Conservation (phyloP, 2,329 filamentous ascomycete species). For the Mollisiaceae sp. region DNA sequence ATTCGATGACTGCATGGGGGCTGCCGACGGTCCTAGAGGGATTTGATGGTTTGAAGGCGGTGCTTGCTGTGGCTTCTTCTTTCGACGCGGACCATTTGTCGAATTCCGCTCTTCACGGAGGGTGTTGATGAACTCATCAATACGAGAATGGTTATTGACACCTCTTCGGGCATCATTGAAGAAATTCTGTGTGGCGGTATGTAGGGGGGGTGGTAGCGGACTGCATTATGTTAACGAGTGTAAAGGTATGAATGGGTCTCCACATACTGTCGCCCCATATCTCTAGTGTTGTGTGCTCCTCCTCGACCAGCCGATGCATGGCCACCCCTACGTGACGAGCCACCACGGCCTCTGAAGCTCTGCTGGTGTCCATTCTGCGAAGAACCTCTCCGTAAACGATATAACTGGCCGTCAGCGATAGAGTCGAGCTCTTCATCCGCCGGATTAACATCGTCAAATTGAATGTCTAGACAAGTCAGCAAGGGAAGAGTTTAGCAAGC, state of each 20-base stretch:
- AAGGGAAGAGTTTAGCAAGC: background rate
- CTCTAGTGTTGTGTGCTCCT: background rate
- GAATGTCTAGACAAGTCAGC: slow-evolving; percentile 26
- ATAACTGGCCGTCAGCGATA: slow-evolving; percentile 39
- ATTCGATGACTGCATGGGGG: background rate
- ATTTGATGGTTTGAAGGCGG: background rate
- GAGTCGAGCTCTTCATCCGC: slow-evolving; percentile 31
- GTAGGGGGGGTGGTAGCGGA: background rate
- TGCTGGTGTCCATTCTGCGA: background rate
- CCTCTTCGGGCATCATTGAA: slow-evolving; percentile 4
- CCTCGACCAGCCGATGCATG: slow-evolving; percentile 4
- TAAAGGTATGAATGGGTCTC: background rate
- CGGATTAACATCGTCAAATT: slow-evolving; percentile 35
- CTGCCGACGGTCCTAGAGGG: background rate
- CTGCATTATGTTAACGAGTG: background rate
- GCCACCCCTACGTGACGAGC: background rate
- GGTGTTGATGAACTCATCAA: background rate
- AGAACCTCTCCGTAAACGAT: slow-evolving; percentile 33
- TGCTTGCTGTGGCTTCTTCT: background rate
- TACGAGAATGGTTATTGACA: background rate
- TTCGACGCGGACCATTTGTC: background rate
- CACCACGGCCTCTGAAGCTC: slow-evolving; percentile 16
- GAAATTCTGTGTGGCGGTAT: background rate
- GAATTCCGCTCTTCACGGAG: background rate
- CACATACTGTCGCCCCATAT: background rate